Conservation (phyloP, 345 rosid genomes). For the Syzygium grande region DNA sequence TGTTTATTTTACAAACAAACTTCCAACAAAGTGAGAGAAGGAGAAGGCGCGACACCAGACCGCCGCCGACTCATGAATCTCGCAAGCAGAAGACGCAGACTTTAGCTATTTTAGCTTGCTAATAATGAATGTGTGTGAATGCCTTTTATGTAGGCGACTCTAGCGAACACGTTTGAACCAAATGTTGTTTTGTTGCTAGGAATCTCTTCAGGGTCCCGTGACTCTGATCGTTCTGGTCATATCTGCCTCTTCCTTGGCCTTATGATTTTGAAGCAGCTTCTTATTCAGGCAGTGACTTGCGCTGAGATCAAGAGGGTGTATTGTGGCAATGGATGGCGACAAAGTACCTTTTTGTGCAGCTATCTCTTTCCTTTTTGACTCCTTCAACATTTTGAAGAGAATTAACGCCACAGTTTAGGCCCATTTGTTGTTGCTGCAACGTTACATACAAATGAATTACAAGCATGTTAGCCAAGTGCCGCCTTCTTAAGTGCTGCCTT, state of each 20-base stretch:
- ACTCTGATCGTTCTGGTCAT: not conserved
- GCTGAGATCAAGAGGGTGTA: not conserved
- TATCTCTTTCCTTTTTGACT: too few species aligned
- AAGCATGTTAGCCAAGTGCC: too few species aligned
- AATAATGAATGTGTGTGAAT: not conserved
- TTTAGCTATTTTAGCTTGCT: not conserved
- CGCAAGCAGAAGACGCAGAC: not conserved
- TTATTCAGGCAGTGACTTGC: not conserved
- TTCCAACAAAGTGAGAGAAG: conserved; percentile 53
- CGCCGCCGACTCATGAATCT: not conserved
- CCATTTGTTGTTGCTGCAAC: too few species aligned
- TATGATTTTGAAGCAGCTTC: not conserved
- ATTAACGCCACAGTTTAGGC: too few species aligned
- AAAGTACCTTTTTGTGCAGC: not conserved
- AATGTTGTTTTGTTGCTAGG: not conserved
- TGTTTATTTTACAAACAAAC: too few species aligned
- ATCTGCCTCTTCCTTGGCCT: not conserved
- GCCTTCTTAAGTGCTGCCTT: too few species aligned
- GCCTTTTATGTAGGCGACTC: too few species aligned
- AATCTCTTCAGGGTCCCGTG: not conserved
- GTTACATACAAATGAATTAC: too few species aligned
- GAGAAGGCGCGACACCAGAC: conserved; percentile 56
- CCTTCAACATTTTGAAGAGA: too few species aligned
- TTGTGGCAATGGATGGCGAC: not conserved
- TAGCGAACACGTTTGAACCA: not conserved